Evolutionary conservation across 345 rosid genomes (phyloP).

Genomic region (Arabidopsis suecica): DNA sequence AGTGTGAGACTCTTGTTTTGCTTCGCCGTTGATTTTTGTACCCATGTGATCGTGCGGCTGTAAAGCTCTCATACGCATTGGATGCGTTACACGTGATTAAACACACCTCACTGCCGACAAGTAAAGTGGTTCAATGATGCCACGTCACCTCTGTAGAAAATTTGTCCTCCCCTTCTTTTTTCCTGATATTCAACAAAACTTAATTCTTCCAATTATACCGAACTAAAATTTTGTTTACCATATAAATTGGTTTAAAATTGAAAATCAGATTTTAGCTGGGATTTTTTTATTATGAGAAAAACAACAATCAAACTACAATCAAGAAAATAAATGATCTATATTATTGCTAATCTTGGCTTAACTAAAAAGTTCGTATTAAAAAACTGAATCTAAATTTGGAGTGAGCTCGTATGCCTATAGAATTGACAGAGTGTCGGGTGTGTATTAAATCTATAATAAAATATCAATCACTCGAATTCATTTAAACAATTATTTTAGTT

Average conservation of each 20-base stretch:
- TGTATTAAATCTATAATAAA: too few species aligned
- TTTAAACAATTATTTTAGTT: not conserved
- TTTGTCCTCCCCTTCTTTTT: not conserved
- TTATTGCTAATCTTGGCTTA: not conserved
- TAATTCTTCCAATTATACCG: not conserved
- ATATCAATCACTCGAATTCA: not conserved
- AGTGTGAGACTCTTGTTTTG: constrained; percentile 19
- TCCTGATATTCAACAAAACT: not conserved
- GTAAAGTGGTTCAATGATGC: constrained; percentile 42
- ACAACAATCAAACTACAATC: too few species aligned
- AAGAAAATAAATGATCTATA: too few species aligned
- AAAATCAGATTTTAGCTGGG: too few species aligned
- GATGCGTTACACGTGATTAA: constrained; percentile 43
- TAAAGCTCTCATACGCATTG: not conserved
- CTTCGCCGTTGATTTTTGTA: constrained; percentile 42
- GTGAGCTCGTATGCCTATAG: not conserved
- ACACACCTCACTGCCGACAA: constrained; percentile 58
- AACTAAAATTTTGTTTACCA: not conserved
- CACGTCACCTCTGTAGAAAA: constrained; percentile 27
- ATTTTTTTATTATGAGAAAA: too few species aligned
- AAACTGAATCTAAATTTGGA: not conserved
- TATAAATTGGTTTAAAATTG: too few species aligned
- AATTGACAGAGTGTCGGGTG: not conserved
- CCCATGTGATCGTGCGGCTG: constrained; percentile 51
- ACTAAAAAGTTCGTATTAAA: not conserved